Evolutionary conservation across 805 yeast species (phyloP), one percentile per base, ranked within the genome.

Genomic region (Limtongozyma cylindracea): DNA sequence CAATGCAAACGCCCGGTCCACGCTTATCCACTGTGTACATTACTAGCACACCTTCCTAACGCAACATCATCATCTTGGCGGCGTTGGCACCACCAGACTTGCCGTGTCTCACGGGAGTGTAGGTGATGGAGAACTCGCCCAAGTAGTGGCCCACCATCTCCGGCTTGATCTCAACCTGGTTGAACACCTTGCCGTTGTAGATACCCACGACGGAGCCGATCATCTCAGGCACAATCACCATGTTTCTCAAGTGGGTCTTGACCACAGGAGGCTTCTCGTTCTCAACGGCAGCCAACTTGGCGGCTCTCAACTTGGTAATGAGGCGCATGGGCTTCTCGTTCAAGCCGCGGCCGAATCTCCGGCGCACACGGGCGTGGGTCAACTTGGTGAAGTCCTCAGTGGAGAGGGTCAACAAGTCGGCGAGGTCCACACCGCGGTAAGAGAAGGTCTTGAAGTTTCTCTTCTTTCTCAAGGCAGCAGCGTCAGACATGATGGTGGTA

Each of bases 81-180:
- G n/a, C n/a, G n/a, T n/a, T n/a, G 58, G 58, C 73, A 62, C 62
- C 60, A 70, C 82, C 91, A 46, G 91, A 82, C 66, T 88, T 72
- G 72, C 95, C 95, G 69, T 91, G 99, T 69, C 91, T 78, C 55
- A 84, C 95, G 53, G 99, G 98, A 58, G 92, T 76, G 70, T 88
- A 88, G 46, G 98, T 66, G 61, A 88, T 88, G 49, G 98, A 84
- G 78, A 88, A 88, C 68, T 88, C 99, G 65, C 95, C 99, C 48
- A 88, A 76, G 91, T 88, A 88, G 74, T 84, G 94, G 55, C 98
- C 96, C 53, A 84, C 82, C 98, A 88, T 88, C 68, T 88, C 99
- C 49, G 98, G 94, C 59, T 65, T 80, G 61, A 88, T 63, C 61
- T 88, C 99, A 56, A 88, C 94, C 46, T 71, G 74, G 91, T 84